phyloP scores from a whole-genome alignment of 768 basidiomycete genomes.

The Flagelloscypha sp. region DNA sequence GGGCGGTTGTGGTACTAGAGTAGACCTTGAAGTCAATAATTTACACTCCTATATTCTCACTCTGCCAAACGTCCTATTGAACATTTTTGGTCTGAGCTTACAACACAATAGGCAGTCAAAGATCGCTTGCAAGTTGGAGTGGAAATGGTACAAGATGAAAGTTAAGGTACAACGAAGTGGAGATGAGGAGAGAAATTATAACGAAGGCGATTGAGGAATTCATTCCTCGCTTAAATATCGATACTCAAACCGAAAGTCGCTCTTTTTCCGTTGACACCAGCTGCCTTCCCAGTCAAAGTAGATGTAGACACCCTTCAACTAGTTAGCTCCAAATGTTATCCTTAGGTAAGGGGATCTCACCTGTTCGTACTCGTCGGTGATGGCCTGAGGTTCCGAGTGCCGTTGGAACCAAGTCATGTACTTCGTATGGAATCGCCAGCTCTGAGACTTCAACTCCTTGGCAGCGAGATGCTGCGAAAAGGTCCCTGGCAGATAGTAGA shows the following conservation, averaged over 20 bases:
- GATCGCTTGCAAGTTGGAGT: too few relatives aligned
- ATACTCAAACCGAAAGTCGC: conserved; percentile 95
- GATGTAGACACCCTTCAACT: conserved; percentile 95
- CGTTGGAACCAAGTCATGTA: conserved; percentile 99
- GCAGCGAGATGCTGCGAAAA: conserved; percentile 99
- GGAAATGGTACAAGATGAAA: conserved; percentile 12
- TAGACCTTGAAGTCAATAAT: conserved; percentile 24
- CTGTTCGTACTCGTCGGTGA: conserved; percentile 99
- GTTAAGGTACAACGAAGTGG: conserved; percentile 4
- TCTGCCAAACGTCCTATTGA: too few relatives aligned
- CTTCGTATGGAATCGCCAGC: conserved; percentile 99
- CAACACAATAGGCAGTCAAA: too few relatives aligned
- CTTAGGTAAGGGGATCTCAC: too few relatives aligned
- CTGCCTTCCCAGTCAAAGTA: conserved; percentile 99
- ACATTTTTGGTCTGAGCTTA: too few relatives aligned
- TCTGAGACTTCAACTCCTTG: conserved; percentile 93
- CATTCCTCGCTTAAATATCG: conserved; percentile 90
- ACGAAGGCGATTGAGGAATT: conserved; percentile 16
- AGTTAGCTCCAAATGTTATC: too few relatives aligned
- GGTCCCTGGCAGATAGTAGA: conserved; percentile 95
- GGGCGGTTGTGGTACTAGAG: conserved; percentile 81
- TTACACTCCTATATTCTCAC: conserved; percentile 7
- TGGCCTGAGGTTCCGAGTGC: conserved; percentile 94
- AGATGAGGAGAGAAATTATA: too few relatives aligned
- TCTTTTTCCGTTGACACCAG: conserved; percentile 98